Base-by-base conservation (phyloP, 2,329 filamentous ascomycete genomes). In the Cryphonectria naterciae region DNA sequence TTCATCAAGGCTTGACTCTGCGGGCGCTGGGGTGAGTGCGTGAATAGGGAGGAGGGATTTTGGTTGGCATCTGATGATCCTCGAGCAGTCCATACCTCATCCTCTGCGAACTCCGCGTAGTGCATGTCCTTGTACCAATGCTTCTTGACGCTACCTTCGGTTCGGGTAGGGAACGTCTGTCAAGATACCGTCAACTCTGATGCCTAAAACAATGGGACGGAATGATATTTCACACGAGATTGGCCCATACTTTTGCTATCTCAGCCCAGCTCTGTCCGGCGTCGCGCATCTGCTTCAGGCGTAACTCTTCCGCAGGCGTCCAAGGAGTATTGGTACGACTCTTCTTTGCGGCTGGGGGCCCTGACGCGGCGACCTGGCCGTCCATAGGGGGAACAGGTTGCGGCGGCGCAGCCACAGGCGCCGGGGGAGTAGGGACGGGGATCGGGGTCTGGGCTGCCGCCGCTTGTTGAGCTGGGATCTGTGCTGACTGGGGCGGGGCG, bases 41-140 rank as follows among this genome's bases (percentile, higher is more conserved):
- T 56, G 43, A 43, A 41, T 17, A 19, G 54, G 43, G 41, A 19
- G 6, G 28, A 65, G 41, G 41, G 25, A 39, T 43, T 39, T 39
- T 25, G 61, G 39, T 28, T 64, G 39, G 61, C n/a, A 43, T 43
- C 39, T 17, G n/a, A 25, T 39, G 61, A 46, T 43, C 61, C 37
- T 46, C 37, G 39, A 46, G 37, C 25, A n/a, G 25, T 43, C 39
- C 84, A 80, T 87, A 97, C 94, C 89, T 98, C 96, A 79, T 98
- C 94, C 85, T 98, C 95, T 65, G 93, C 95, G 80, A 99, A 98
- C 80, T 98, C 96, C 75, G 96, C 96, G 80, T 98, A 98, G 80
- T 99, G 96, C 96, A 99, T 99, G 77, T 99, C 96, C 93, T 98
- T 98, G 83, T 99, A 98, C 95, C 96, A 99, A 81, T 99, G 96